phyloP scores from a whole-genome alignment of 116 monocot genomes.

The Papilionanthe hybrid region DNA sequence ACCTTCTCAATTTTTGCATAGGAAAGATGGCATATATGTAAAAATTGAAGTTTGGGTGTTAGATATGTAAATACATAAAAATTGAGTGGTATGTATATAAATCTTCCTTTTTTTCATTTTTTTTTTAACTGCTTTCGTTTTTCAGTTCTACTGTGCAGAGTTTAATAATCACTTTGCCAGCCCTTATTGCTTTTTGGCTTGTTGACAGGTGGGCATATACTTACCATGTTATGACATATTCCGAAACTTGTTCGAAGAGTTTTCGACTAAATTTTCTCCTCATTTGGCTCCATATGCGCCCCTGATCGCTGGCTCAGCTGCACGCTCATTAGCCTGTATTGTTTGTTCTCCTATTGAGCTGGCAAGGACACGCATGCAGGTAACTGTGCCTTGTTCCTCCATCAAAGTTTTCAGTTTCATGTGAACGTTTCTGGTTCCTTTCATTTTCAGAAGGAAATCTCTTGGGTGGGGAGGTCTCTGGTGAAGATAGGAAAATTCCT shows the following conservation, averaged over 20 bases:
- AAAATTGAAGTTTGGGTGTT: no score
- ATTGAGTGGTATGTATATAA: no score
- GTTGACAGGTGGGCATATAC: conserved; percentile 85
- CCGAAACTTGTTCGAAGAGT: conserved; percentile 70
- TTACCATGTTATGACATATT: conserved; percentile 93
- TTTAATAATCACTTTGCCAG: conserved; percentile 56
- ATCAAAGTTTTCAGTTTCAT: not conserved
- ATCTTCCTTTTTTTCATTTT: not conserved
- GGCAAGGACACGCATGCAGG: conserved; percentile 96
- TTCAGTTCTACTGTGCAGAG: conserved; percentile 62
- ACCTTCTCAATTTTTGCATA: no score
- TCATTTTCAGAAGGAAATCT: not conserved
- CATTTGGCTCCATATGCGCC: conserved; percentile 73
- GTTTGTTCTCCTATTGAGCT: conserved; percentile 88
- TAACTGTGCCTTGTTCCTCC: not conserved
- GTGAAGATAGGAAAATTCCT: not conserved
- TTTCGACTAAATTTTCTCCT: conserved; percentile 52
- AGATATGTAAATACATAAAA: no score
- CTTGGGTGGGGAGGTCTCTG: not conserved
- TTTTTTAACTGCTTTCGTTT: not conserved
- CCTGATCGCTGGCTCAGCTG: conserved; percentile 68
- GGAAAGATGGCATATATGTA: no score
- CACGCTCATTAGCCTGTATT: conserved; percentile 87
- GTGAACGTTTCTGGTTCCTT: not conserved
- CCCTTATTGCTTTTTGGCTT: conserved; percentile 2